phyloP scores from a whole-genome alignment of 2,329 filamentous ascomycete species.

The Phoma sp. region DNA sequence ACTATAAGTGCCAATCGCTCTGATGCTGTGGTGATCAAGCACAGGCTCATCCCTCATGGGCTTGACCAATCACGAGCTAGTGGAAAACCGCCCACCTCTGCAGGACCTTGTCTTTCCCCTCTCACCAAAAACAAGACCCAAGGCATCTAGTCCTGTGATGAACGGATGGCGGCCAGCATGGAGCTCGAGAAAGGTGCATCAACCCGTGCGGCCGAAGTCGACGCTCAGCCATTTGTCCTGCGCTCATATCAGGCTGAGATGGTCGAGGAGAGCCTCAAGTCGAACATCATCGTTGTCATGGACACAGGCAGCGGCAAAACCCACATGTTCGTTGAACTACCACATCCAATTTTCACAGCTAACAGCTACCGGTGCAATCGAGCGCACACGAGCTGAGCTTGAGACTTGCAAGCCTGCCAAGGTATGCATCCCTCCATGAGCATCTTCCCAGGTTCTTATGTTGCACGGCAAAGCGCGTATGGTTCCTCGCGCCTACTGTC shows the following conservation, averaged over 20 bases:
- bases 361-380: conserved; percentile 46
- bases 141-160: neutral
- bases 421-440: conserved; percentile 29
- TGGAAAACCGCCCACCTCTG: neutral
- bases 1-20: neutral
- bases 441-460: conserved; percentile 1
- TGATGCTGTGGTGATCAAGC: neutral
- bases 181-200: conserved; percentile 10
- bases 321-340: conserved; percentile 42
- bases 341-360: conserved; percentile 3
- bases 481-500: conserved; percentile 56
- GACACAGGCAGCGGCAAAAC: conserved; percentile 59
- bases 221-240: conserved; percentile 35
- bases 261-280: conserved; percentile 52
- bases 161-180: conserved; percentile 3
- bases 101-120: conserved; percentile 4
- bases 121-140: neutral
- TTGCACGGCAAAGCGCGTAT: conserved; percentile 46
- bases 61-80: conserved; percentile 13
- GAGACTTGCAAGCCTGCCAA: conserved; percentile 47
- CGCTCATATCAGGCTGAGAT: conserved; percentile 59
- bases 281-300: conserved; percentile 58
- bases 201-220: neutral
- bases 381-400: conserved; percentile 53
- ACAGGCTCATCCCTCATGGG: conserved; percentile 3